These are phyloP conservation scores for Boletus reticuloceps DNA, from an alignment of 768 basidiomycete species.

Conservation along the genomic window DNA sequence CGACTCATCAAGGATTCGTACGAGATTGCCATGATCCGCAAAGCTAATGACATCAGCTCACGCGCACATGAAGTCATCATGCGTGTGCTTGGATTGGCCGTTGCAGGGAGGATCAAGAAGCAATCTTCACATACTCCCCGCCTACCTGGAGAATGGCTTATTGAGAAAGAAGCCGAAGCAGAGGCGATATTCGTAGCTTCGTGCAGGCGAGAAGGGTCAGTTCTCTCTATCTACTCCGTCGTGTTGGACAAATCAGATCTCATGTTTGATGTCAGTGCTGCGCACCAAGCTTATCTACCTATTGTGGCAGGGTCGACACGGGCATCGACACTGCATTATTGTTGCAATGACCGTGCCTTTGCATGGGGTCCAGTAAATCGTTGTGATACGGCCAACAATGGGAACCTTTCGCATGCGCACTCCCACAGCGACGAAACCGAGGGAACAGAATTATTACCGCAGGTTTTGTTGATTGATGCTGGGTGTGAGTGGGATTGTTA, in stretches of 20 bases:
- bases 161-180: constrained; percentile 90
- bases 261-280: constrained; percentile 46
- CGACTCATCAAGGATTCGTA: constrained; percentile 72
- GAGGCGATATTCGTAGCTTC: constrained; percentile 92
- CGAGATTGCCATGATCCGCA: constrained; percentile 74
- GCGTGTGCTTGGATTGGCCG: constrained; percentile 80
- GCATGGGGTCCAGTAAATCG: constrained; percentile 74
- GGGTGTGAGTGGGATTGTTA: constrained; percentile 86
- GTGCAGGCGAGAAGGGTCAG: constrained; percentile 84
- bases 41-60: constrained; percentile 84
- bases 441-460: constrained; percentile 47
- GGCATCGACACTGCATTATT: constrained; percentile 91
- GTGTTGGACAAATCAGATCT: not conserved
- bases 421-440: constrained; percentile 4
- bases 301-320: constrained; percentile 87
- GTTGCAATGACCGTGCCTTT: constrained; percentile 87
- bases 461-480: constrained; percentile 89
- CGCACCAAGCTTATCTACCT: constrained; percentile 88
- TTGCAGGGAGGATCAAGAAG: constrained; percentile 51
- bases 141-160: constrained; percentile 80
- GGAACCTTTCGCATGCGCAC: constrained; percentile 41
- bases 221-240: not conserved
- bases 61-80: constrained; percentile 90
- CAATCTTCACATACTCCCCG: constrained; percentile 44
- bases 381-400: constrained; percentile 54